Conservation (phyloP, 1,284 basidiomycete species). For the Inonotus hispidus region DNA sequence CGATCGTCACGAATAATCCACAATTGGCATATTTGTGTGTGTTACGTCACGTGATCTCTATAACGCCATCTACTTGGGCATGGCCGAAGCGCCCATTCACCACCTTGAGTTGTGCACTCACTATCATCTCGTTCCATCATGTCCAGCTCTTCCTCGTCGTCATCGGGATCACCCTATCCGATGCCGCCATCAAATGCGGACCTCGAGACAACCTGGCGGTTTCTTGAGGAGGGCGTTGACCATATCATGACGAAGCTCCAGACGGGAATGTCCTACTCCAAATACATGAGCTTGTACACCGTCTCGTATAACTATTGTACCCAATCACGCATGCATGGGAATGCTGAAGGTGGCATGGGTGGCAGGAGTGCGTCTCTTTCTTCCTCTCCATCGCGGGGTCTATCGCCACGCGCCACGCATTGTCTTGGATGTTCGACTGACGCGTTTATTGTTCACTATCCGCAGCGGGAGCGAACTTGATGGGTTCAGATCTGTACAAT, state of each 20-base stretch:
- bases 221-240: slow-evolving; percentile 85
- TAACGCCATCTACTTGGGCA: background rate
- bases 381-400: background rate
- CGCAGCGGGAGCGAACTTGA: slow-evolving; percentile 86
- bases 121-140: slow-evolving; percentile 20
- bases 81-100: background rate
- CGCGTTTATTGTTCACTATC: slow-evolving; percentile 23
- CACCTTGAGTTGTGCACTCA: slow-evolving; percentile 1
- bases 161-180: slow-evolving; percentile 20
- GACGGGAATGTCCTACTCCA: slow-evolving; percentile 84
- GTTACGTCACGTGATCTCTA: background rate
- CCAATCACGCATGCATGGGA: slow-evolving; percentile 76
- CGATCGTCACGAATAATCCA: background rate
- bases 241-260: slow-evolving; percentile 90
- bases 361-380: slow-evolving; percentile 53
- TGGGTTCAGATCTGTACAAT: slow-evolving; percentile 93
- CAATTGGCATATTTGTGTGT: background rate
- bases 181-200: slow-evolving; percentile 68
- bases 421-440: slow-evolving; percentile 2
- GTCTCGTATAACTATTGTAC: slow-evolving; percentile 98
- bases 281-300: slow-evolving; percentile 92
- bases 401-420: slow-evolving; percentile 16
- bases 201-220: slow-evolving; percentile 83
- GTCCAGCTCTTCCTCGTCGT: slow-evolving; percentile 28
- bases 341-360: slow-evolving; percentile 43